Evolutionary conservation across 1,139 yeast species (phyloP).

Genomic region (Geotrichum aggregatum): DNA sequence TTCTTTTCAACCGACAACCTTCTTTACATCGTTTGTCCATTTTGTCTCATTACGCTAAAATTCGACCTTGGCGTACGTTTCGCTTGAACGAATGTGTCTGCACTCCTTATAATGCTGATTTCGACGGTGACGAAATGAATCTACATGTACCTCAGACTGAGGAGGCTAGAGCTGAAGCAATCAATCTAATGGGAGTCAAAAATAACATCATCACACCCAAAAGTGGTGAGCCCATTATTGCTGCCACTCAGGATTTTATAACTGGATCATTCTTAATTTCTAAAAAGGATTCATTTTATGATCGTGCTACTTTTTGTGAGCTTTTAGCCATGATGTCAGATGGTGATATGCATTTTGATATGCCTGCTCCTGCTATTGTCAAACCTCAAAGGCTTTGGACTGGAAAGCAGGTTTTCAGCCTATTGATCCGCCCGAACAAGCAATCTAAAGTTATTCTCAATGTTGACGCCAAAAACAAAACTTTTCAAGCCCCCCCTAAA

Average conservation of each 20-base stretch:
- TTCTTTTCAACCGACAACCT: slow-evolving; percentile 95
- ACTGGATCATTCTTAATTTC: slow-evolving; percentile 93
- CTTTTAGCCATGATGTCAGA: slow-evolving; percentile 94
- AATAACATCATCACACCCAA: slow-evolving; percentile 91
- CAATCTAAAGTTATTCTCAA: slow-evolving; percentile 77
- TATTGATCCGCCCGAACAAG: slow-evolving; percentile 78
- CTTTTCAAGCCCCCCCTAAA: slow-evolving; percentile 68
- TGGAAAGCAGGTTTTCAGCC: slow-evolving; percentile 89
- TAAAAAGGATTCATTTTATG: slow-evolving; percentile 88
- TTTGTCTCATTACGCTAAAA: slow-evolving; percentile 90
- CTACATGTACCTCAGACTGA: slow-evolving; percentile 98
- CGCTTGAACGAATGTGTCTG: slow-evolving; percentile 98
- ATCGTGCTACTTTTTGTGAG: slow-evolving; percentile 79
- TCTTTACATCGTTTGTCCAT: slow-evolving; percentile 93
- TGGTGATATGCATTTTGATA: slow-evolving; percentile 77
- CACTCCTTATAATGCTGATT: slow-evolving; percentile 98
- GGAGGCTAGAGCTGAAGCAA: slow-evolving; percentile 97
- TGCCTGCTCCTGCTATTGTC: slow-evolving; percentile 91
- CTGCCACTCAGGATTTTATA: slow-evolving; percentile 98
- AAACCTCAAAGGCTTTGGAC: slow-evolving; percentile 94
- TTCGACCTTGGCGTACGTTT: slow-evolving; percentile 97
- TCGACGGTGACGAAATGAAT: slow-evolving; percentile 99
- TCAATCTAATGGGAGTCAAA: slow-evolving; percentile 96
- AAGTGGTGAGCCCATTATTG: slow-evolving; percentile 98
- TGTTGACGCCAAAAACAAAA: slow-evolving; percentile 90